Conservation (phyloP, 345 rosid species). For the Brassica juncea region DNA sequence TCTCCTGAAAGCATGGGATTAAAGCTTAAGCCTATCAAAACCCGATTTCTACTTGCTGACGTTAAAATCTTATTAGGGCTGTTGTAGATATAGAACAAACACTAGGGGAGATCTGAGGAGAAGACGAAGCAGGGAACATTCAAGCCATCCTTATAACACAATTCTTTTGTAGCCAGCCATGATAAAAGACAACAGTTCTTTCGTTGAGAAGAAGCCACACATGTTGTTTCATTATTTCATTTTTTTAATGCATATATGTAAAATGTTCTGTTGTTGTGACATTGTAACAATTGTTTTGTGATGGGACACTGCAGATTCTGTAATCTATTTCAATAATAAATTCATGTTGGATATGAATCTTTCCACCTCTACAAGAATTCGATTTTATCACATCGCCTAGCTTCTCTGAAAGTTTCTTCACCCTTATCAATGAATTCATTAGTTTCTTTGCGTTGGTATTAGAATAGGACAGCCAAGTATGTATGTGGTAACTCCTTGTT, state of each 20-base stretch:
- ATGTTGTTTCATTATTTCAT: conserved; percentile 41
- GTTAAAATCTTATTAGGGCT: conserved; percentile 31
- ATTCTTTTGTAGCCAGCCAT: conserved; percentile 63
- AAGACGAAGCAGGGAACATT: conserved; percentile 11
- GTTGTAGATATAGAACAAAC: conserved; percentile 40
- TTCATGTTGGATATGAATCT: background rate
- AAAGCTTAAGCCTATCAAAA: conserved; percentile 96
- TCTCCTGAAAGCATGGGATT: conserved; percentile 99
- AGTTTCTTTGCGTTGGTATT: background rate
- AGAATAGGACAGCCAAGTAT: background rate
- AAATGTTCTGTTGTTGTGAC: conserved; percentile 15
- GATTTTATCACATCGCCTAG: background rate
- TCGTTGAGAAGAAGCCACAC: conserved; percentile 24
- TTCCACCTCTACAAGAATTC: background rate
- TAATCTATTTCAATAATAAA: background rate
- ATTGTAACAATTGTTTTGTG: conserved; percentile 13
- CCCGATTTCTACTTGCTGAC: conserved; percentile 47
- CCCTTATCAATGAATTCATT: background rate
- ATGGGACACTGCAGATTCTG: background rate
- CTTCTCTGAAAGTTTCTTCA: background rate
- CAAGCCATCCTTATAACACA: conserved; percentile 37
- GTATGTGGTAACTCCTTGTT: background rate
- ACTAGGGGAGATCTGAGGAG: conserved; percentile 37
- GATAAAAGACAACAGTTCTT: conserved; percentile 20
- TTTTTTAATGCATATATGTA: conserved; percentile 8